Evolutionary conservation across 2,329 filamentous ascomycete species (phyloP).

Genomic region (Fusarium pseudocircinatum): DNA sequence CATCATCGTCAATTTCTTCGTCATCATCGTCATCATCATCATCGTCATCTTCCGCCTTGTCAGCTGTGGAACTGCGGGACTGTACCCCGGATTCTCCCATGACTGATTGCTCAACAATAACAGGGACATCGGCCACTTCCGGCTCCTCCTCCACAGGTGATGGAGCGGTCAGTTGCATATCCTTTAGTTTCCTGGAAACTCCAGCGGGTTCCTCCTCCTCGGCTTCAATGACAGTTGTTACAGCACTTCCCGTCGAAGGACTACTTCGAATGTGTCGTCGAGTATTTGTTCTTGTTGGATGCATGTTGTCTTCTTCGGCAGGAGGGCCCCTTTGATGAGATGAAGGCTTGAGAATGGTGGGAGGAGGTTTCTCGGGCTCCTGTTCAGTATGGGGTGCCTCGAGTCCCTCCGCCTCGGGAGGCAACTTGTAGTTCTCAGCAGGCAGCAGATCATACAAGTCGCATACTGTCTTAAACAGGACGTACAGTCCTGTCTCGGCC

Average conservation of each 20-base stretch:
- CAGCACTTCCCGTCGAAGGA: constrained; percentile 79
- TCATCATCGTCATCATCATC: constrained; percentile 7
- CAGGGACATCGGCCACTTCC: constrained; percentile 53
- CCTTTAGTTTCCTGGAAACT: constrained; percentile 56
- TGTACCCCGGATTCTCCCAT: constrained; percentile 29
- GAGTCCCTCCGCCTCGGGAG: constrained; percentile 88
- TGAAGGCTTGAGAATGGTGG: constrained; percentile 51
- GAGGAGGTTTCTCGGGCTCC: constrained; percentile 52
- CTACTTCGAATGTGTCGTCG: constrained; percentile 84
- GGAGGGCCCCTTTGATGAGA: constrained; percentile 43
- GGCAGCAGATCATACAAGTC: constrained; percentile 90
- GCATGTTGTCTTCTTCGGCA: constrained; percentile 60
- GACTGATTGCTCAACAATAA: constrained; percentile 53
- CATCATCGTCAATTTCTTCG: constrained; percentile 25
- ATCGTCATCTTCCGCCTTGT: constrained; percentile 21
- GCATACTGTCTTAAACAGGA: constrained; percentile 97
- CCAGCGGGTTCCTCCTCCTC: constrained; percentile 75
- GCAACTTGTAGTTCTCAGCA: constrained; percentile 94
- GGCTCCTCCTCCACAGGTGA: constrained; percentile 68
- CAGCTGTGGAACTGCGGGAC: neutral
- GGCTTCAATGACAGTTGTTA: constrained; percentile 84
- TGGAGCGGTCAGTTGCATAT: constrained; percentile 58
- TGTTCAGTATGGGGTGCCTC: constrained; percentile 60
- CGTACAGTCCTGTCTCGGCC: constrained; percentile 87
- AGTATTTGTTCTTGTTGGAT: constrained; percentile 73